A percentile compares a stretch with the other conserved stretches of the same genome.
Conservation (phyloP, 805 yeast genomes). For the Naumovozyma castellii region DNA sequence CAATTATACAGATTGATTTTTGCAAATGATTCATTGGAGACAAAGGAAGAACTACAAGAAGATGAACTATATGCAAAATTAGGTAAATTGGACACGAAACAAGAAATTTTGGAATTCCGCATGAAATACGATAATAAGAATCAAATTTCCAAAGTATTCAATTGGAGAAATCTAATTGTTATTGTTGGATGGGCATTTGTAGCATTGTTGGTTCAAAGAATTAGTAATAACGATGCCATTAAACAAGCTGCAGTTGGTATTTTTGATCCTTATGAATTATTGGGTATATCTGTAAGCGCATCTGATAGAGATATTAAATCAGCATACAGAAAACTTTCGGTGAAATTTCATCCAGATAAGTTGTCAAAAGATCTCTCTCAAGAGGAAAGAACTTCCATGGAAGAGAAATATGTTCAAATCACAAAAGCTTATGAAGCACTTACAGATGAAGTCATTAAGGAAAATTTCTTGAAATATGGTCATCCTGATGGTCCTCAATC, state of each 20-base stretch:
- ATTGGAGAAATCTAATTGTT: constrained; percentile 18
- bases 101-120: constrained; percentile 18
- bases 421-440: constrained; percentile 90
- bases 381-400: constrained; percentile 49
- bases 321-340: constrained; percentile 76
- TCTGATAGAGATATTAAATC: constrained; percentile 69
- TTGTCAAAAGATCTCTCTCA: constrained; percentile 51
- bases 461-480: constrained; percentile 79
- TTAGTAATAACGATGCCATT: constrained; percentile 38
- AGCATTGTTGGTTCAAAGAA: constrained; percentile 32
- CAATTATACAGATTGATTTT: constrained; percentile 23
- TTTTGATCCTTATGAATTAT: constrained; percentile 87
- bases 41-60: background rate
- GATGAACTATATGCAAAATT: constrained; percentile 5
- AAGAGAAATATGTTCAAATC: constrained; percentile 68
- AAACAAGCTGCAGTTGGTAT: constrained; percentile 33
- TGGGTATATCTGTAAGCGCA: constrained; percentile 63
- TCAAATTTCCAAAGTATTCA: constrained; percentile 15
- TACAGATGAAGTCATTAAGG: constrained; percentile 78
- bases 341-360: constrained; percentile 92
- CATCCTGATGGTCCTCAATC: constrained; percentile 98
- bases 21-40: constrained; percentile 3
- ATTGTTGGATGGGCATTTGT: constrained; percentile 55
- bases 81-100: constrained; percentile 13
- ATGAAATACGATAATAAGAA: constrained; percentile 10